Evolutionary conservation across 2,329 filamentous ascomycete species (phyloP), one percentile per base, ranked within the genome.

Genomic region (Aureobasidium sp.): DNA sequence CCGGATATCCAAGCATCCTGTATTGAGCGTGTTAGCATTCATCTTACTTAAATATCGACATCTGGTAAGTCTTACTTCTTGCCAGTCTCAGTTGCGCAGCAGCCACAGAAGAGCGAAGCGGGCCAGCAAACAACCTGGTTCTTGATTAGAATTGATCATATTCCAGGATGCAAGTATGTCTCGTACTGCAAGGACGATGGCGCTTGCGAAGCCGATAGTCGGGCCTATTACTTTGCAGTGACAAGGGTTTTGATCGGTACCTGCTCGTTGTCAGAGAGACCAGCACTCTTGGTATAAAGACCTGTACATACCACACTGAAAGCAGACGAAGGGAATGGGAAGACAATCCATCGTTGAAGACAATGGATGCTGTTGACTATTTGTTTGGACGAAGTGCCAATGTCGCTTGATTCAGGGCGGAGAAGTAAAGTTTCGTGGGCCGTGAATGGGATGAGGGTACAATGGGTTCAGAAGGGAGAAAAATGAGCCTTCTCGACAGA

Each of bases 221-320:
- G 67, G 67, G 10, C 66, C 67, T 6, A 69, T 66, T 7, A 69
- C 57, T 58, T 69, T 69, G 54, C 68, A 57, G 48, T 69, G 65
- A 58, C 67, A 69, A 17, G 66, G 66, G 41, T 68, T 68, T 52
- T 69, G 65, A 38, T 69, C 63, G 57, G 58, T 55, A 34, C 37
- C 17, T 40, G 24, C 0, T 17, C 21, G 17, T 37, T 16, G 30
- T 38, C 24, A 42, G 44, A 21, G 2, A 6, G 5, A 30, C 16
- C 2, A 19, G 8, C 12, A 8, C 24, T n/a, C 6, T 6, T 24
- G 19, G n/a, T 2, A n/a, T 17, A 19, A n/a, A n/a, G 19, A 19
- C 35, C n/a, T 47, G 55, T 53, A 57, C 30, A 61, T 66, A 24
- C 66, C 66, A 56, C 66, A 69, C 53, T 69, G 66, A 38, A 69